Evolutionary conservation across 2,329 filamentous ascomycete species (phyloP), one percentile per base, ranked within the genome.

Genomic region (Apiospora saccharicola): DNA sequence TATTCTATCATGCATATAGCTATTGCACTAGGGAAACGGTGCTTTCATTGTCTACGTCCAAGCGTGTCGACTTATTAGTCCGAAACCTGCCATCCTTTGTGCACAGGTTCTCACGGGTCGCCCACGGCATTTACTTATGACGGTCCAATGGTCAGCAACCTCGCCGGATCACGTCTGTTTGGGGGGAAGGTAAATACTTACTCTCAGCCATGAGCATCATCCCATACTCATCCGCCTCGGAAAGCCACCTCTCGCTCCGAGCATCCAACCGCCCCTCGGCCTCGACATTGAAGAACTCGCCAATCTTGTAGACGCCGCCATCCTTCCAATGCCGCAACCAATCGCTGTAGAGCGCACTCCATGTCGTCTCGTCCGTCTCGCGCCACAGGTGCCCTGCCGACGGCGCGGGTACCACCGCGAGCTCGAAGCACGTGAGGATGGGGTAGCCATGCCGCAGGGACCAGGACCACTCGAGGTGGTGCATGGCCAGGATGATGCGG

Each of bases 391-490:
- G 70, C 24, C 67, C 67, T 0, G 75, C 70, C n/a, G 70, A 69
- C 26, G 75, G 75, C 1, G 74, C 75, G 22, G 75, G 75, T 1
- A 74, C n/a, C 3, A 73, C 70, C 3, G 70, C 74, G 19, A 76
- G 74, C 70, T 76, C 75, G 57, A 75, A 75, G 61, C 75, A 76
- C 4, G 74, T 74, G 2, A 76, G 69, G 22, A 72, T 44, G 1
- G 75, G 75, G 46, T 76, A 76, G 7, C 74, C 74, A 26, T 70
- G 43, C 13, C 70, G 47, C 14, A 76, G 57, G 0, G 75, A 76
- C 74, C 75, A 76, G 2, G 73, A 67, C 74, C 74, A 76, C 61
- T 76, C 75, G 34, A 76, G 49, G 64, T 76, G 75, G 57, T 74
- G 74, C 22, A 74, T 67, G 22, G 69, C 71, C 5, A 73, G 46